Percentiles rank a stretch among this genome's conserved stretches.
These are phyloP conservation scores for Cymodocea nodosa DNA, from an alignment of 116 monocot species.

Conservation along the genomic window DNA sequence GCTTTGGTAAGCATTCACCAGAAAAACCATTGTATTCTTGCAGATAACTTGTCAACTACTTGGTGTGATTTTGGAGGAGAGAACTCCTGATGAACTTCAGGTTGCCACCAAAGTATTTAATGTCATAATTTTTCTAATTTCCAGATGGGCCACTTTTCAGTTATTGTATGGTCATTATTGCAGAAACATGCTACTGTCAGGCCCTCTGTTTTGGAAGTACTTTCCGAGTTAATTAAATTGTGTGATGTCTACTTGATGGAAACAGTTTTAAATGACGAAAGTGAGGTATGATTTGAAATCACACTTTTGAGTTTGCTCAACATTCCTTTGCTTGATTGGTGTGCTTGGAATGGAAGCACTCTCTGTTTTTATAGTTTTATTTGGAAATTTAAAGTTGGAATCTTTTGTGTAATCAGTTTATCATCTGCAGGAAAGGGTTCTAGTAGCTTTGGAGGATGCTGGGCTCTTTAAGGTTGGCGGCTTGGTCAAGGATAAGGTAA, in stretches of 20 bases:
- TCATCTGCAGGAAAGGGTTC: conserved; percentile 64
- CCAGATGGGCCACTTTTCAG: neutral
- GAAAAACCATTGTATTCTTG: neutral
- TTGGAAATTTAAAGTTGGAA: too few relatives aligned
- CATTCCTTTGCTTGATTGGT: neutral
- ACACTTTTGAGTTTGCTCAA: neutral
- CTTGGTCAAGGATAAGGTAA: conserved; percentile 85
- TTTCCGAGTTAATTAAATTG: conserved; percentile 52
- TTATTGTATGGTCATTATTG: conserved; percentile 7
- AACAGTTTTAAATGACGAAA: conserved; percentile 83
- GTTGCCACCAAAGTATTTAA: conserved; percentile 13
- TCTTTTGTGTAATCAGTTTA: neutral
- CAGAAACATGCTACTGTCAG: conserved; percentile 86
- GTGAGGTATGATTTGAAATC: conserved; percentile 37
- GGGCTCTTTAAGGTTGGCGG: conserved; percentile 64
- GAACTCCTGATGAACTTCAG: conserved; percentile 71
- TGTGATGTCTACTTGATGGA: conserved; percentile 97
- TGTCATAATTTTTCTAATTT: neutral
- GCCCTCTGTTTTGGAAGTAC: conserved; percentile 51
- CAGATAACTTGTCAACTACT: conserved; percentile 85
- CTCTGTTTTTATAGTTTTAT: neutral
- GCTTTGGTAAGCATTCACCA: neutral
- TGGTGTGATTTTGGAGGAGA: conserved; percentile 80
- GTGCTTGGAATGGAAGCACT: neutral
- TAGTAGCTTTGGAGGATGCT: conserved; percentile 73